Percentiles rank a stretch among this genome's conserved stretches.
These are phyloP conservation scores for Inonotus hispidus DNA, from an alignment of 1,284 basidiomycete genomes.

Conservation along the genomic window DNA sequence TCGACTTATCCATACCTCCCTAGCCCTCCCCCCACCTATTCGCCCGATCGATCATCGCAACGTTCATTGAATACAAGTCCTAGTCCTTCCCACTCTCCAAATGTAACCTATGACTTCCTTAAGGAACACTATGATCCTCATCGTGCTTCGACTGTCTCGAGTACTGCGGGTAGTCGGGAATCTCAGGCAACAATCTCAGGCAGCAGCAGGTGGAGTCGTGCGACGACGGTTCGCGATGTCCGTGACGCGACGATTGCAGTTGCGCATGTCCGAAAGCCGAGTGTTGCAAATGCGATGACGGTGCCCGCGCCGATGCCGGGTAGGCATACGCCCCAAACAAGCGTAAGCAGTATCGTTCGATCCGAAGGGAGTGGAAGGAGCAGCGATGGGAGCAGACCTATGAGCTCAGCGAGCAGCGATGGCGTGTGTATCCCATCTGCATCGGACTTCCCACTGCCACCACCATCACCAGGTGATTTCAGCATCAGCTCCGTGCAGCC, in stretches of 20 bases:
- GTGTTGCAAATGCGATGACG: conserved; percentile 14
- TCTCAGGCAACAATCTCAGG: conserved; percentile 16
- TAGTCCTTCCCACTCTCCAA: neutral
- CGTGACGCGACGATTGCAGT: conserved; percentile 17
- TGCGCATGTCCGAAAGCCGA: conserved; percentile 11
- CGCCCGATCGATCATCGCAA: neutral
- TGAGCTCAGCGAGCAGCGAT: conserved; percentile 12
- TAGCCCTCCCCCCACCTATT: neutral
- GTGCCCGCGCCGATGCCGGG: conserved; percentile 10
- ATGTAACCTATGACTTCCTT: conserved; percentile 13
- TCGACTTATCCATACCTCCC: conserved; percentile 13
- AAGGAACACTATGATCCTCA: conserved; percentile 6
- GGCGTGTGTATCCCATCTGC: conserved; percentile 7
- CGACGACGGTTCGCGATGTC: conserved; percentile 15
- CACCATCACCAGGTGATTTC: conserved; percentile 11
- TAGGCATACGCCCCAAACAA: neutral
- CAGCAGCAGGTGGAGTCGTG: conserved; percentile 16
- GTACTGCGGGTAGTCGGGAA: conserved; percentile 12
- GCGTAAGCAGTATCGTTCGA: neutral
- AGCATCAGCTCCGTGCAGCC: conserved; percentile 1
- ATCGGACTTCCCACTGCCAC: conserved; percentile 16
- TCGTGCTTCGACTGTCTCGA: conserved; percentile 1
- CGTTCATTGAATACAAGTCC: neutral
- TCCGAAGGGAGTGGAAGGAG: neutral
- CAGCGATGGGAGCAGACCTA: neutral